phyloP scores from a whole-genome alignment of 2,329 filamentous ascomycete genomes.

The Cladosporium sp. region DNA sequence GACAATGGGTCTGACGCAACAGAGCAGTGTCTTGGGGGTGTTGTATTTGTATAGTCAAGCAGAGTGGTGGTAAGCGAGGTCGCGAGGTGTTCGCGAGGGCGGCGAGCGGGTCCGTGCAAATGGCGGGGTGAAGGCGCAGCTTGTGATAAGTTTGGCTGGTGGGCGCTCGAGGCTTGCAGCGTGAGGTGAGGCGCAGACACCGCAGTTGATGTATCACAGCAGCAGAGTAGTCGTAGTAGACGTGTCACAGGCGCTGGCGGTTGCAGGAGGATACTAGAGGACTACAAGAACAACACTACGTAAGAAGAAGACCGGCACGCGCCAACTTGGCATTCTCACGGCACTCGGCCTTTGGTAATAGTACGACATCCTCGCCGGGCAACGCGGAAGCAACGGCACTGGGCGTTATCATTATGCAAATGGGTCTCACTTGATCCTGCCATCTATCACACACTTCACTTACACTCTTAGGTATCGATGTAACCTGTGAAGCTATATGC shows the following conservation, averaged over 20 bases:
- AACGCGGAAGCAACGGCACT: constrained; percentile 1
- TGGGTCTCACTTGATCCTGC: not conserved
- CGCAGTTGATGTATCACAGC: not conserved
- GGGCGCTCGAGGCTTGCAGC: not conserved
- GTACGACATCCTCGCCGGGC: not conserved
- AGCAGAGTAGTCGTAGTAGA: not conserved
- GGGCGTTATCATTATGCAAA: not conserved
- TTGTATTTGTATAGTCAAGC: not conserved
- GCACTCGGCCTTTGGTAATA: not conserved
- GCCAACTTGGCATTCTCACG: constrained; percentile 1
- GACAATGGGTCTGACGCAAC: constrained; percentile 3
- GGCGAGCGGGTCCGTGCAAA: not conserved
- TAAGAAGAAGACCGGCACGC: not conserved
- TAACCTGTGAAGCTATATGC: not conserved
- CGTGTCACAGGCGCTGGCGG: not conserved
- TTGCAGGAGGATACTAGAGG: too few relatives aligned
- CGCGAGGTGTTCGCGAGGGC: not conserved
- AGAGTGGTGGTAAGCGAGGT: not conserved
- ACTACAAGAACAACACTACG: not conserved
- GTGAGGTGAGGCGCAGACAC: not conserved
- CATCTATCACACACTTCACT: not conserved
- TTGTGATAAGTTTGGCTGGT: not conserved
- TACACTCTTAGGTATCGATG: too few relatives aligned
- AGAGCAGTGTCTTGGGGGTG: not conserved
- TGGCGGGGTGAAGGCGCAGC: not conserved